Conservation (phyloP, 345 rosid species). For the Citrus glauca region DNA sequence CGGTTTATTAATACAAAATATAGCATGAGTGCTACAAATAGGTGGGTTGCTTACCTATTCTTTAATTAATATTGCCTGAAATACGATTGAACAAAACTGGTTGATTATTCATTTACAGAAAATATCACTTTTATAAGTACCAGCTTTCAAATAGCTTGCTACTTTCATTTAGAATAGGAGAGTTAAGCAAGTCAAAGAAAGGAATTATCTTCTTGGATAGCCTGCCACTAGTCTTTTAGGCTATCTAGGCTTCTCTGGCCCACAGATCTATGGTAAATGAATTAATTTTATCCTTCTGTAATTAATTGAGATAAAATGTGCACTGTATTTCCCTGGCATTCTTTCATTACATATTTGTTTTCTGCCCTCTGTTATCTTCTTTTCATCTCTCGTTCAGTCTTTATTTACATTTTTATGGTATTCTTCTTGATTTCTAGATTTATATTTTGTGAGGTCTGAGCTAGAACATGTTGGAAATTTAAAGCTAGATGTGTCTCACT, state of each 20-base stretch:
- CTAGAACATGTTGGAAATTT: background rate
- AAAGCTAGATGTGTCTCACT: background rate
- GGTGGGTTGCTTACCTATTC: background rate
- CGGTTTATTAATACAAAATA: background rate
- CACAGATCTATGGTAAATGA: background rate
- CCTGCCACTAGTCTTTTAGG: background rate
- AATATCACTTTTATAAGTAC: background rate
- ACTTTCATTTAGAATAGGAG: background rate
- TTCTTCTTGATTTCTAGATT: background rate
- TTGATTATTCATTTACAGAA: background rate
- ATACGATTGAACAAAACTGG: background rate
- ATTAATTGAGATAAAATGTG: background rate
- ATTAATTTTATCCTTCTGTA: background rate
- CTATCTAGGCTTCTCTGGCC: background rate
- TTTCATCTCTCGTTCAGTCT: background rate
- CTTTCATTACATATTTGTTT: background rate
- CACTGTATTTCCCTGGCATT: background rate
- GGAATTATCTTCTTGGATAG: background rate
- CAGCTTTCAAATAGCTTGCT: background rate
- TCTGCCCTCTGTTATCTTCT: background rate
- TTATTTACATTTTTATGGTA: background rate
- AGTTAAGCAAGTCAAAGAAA: background rate
- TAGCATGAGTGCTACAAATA: background rate
- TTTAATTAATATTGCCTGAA: background rate
- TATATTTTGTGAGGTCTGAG: background rate